Conservation (phyloP, 2,329 filamentous ascomycete genomes). For the Exophiala oligosperma region DNA sequence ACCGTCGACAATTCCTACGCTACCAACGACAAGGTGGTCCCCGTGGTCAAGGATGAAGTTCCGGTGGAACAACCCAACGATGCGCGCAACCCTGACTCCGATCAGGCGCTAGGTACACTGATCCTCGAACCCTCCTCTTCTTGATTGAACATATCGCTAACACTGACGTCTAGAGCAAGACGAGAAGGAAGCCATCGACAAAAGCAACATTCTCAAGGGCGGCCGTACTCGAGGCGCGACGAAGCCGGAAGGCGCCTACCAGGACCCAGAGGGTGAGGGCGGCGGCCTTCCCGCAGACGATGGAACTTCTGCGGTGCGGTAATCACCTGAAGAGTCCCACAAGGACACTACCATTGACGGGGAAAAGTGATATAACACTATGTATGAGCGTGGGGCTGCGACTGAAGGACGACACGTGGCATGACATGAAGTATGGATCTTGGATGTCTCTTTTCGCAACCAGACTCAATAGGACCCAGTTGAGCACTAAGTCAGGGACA, state of each 20-base stretch:
- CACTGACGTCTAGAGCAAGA: background rate
- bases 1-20: slow-evolving; percentile 3
- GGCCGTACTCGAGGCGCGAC: slow-evolving; percentile 3
- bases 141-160: no score
- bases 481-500: no score
- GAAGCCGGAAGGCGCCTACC: background rate
- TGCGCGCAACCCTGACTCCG: background rate
- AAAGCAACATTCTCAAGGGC: slow-evolving; percentile 1
- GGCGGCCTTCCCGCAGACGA: background rate
- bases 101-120: background rate
- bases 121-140: no score
- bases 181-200: slow-evolving; percentile 1
- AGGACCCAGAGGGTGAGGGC: background rate
- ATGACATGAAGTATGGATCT: no score
- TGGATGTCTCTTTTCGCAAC: no score
- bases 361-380: no score
- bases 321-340: background rate
- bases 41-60: background rate
- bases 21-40: background rate
- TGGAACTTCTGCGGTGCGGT: slow-evolving; percentile 2
- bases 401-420: no score
- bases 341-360: no score
- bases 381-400: no score
- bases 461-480: no score
- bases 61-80: slow-evolving; percentile 6